Conservation (phyloP, 805 yeast genomes). For the Torulaspora delbrueckii region DNA sequence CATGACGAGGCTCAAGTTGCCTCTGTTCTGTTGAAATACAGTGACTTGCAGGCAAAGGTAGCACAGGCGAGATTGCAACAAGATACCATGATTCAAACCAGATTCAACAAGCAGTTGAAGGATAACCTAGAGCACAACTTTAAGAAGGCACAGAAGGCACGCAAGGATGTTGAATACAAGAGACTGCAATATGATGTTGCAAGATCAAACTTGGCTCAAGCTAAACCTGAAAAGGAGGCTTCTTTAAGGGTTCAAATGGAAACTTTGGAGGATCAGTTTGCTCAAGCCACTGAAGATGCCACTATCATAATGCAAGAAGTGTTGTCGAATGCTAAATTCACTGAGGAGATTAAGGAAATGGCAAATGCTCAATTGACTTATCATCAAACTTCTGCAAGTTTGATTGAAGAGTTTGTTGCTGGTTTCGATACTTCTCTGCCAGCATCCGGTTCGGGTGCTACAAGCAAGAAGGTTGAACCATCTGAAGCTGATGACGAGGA, state of each 20-base stretch:
- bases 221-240: slow-evolving; percentile 63
- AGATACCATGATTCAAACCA: slow-evolving; percentile 64
- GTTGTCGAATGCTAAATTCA: slow-evolving; percentile 62
- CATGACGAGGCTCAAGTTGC: slow-evolving; percentile 49
- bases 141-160: slow-evolving; percentile 59
- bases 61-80: slow-evolving; percentile 82
- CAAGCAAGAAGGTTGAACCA: background rate
- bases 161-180: slow-evolving; percentile 70
- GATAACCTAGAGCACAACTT: slow-evolving; percentile 59
- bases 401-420: slow-evolving; percentile 53
- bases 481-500: slow-evolving; percentile 11
- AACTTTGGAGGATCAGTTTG: slow-evolving; percentile 82
- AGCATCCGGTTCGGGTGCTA: background rate
- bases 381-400: slow-evolving; percentile 68
- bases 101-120: slow-evolving; percentile 63
- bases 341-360: slow-evolving; percentile 62
- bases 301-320: slow-evolving; percentile 78
- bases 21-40: slow-evolving; percentile 59
- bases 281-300: slow-evolving; percentile 84
- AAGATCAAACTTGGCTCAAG: slow-evolving; percentile 48
- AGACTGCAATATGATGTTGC: slow-evolving; percentile 77
- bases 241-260: slow-evolving; percentile 72
- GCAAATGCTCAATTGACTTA: slow-evolving; percentile 75
- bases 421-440: slow-evolving; percentile 6
- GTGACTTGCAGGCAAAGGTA: slow-evolving; percentile 64